These are phyloP conservation scores for Pezicula rhizophila DNA, from an alignment of 2,329 filamentous ascomycete species.

Conservation along the genomic window DNA sequence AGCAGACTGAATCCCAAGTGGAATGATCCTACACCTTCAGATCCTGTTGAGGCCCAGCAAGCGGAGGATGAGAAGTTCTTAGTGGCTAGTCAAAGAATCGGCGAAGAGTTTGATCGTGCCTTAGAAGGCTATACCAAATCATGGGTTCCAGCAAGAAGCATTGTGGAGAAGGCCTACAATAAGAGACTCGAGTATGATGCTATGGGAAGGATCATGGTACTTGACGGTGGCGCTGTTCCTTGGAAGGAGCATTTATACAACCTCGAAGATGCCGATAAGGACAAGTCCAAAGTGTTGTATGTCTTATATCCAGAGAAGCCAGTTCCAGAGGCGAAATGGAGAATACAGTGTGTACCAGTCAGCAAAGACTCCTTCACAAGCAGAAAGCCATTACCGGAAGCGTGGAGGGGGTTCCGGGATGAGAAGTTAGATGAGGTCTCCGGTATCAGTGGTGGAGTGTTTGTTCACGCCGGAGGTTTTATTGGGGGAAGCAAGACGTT, in stretches of 20 bases:
- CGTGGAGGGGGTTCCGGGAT: conserved; percentile 88
- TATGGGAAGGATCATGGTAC: conserved; percentile 73
- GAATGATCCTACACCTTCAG: conserved; percentile 58
- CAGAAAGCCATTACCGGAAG: conserved; percentile 82
- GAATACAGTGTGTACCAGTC: conserved; percentile 86
- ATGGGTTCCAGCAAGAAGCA: conserved; percentile 82
- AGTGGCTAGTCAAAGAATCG: conserved; percentile 74
- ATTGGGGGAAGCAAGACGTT: conserved; percentile 93
- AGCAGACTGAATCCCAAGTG: conserved; percentile 72
- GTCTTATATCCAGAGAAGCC: conserved; percentile 86
- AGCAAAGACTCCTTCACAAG: conserved; percentile 83
- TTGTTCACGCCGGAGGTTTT: conserved; percentile 91
- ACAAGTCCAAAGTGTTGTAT: conserved; percentile 63
- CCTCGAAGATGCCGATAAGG: conserved; percentile 60
- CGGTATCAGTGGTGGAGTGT: conserved; percentile 70
- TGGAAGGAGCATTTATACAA: conserved; percentile 97
- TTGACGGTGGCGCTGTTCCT: conserved; percentile 71
- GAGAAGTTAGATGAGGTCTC: conserved; percentile 70
- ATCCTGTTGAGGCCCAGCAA: conserved; percentile 55
- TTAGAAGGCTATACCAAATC: conserved; percentile 67
- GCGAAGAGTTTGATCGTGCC: conserved; percentile 79
- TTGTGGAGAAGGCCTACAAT: conserved; percentile 71
- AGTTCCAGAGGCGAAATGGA: conserved; percentile 74
- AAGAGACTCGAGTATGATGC: conserved; percentile 62
- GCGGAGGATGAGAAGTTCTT: conserved; percentile 78